phyloP scores from a whole-genome alignment of 306 rosid species.

The Rosa lucieae region DNA sequence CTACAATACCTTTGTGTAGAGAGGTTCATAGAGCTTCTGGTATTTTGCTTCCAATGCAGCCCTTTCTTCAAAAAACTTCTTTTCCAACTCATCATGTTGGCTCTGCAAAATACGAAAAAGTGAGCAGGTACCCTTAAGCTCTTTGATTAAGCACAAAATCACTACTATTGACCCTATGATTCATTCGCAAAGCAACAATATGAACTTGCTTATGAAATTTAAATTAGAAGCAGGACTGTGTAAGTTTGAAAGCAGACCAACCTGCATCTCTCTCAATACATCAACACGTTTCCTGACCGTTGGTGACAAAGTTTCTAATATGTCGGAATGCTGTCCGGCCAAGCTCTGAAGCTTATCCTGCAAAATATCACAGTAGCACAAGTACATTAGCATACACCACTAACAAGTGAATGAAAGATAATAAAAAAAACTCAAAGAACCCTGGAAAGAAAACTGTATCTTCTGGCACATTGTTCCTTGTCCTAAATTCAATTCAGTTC shows the following conservation, averaged over 20 bases:
- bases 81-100: conserved; percentile 68
- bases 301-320: conserved; percentile 55
- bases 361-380: conserved; percentile 4
- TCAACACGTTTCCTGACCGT: conserved; percentile 70
- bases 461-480: background rate
- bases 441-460: background rate
- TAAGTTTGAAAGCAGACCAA: conserved; percentile 6
- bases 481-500: background rate
- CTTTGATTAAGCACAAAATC: background rate
- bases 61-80: conserved; percentile 73
- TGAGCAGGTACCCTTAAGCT: background rate
- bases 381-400: background rate
- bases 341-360: conserved; percentile 73
- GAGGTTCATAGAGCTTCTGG: conserved; percentile 67
- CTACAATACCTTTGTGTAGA: conserved; percentile 56
- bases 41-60: conserved; percentile 87
- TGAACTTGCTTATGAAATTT: background rate
- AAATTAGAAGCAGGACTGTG: background rate
- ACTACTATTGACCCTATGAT: background rate
- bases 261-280: conserved; percentile 80
- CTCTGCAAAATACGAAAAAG: conserved; percentile 33
- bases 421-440: background rate
- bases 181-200: background rate
- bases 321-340: conserved; percentile 70
- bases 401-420: background rate